phyloP scores from a whole-genome alignment of 2,329 filamentous ascomycete genomes.

The Chrysosporium queenslandicum region DNA sequence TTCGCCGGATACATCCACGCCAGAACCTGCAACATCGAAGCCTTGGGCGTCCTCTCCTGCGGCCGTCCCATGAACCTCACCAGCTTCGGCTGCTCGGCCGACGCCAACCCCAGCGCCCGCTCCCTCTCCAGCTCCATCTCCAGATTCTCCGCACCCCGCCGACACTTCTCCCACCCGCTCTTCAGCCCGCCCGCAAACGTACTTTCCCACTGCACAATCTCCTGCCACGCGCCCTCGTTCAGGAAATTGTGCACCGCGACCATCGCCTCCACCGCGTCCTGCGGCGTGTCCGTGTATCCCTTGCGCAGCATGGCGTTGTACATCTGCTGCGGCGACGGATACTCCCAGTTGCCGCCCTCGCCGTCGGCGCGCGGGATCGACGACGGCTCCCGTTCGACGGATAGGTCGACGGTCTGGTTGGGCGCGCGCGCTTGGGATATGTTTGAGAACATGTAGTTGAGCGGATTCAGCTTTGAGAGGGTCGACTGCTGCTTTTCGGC shows the following conservation, averaged over 20 bases:
- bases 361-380: constrained; percentile 79
- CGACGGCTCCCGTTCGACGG: constrained; percentile 70
- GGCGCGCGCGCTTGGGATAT: constrained; percentile 70
- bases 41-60: constrained; percentile 83
- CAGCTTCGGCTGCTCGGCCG: constrained; percentile 55
- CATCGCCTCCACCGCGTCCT: constrained; percentile 91
- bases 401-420: constrained; percentile 62
- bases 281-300: constrained; percentile 87
- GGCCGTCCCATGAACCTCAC: constrained; percentile 83
- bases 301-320: constrained; percentile 96
- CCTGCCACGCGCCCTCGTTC: constrained; percentile 93
- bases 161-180: constrained; percentile 63
- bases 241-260: constrained; percentile 96
- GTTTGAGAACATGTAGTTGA: constrained; percentile 93
- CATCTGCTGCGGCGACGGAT: constrained; percentile 98
- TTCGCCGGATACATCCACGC: constrained; percentile 68
- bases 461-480: constrained; percentile 58
- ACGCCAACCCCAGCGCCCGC: constrained; percentile 20
- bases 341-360: constrained; percentile 79
- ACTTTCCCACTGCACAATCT: constrained; percentile 89
- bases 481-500: constrained; percentile 37
- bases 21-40: constrained; percentile 69
- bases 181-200: constrained; percentile 66
- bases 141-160: constrained; percentile 59
- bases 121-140: constrained; percentile 45